These are phyloP conservation scores for Pelargonium australe DNA, from an alignment of 441 rosid species.

Conservation along the genomic window DNA sequence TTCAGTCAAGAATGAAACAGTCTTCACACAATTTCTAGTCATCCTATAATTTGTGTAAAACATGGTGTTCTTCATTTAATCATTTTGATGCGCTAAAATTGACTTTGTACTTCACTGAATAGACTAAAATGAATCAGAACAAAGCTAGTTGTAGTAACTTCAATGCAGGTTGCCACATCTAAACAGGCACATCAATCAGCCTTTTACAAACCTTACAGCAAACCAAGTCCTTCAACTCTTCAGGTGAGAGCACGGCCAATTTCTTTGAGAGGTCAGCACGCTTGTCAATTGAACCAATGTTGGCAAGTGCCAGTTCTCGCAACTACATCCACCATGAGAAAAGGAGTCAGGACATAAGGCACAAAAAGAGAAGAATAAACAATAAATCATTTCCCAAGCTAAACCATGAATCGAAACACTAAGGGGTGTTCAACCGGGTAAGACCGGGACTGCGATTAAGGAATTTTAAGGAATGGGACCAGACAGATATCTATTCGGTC, in stretches of 20 bases:
- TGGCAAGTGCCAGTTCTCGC: conserved; percentile 79
- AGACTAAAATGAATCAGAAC: background rate
- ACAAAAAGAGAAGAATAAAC: conserved; percentile 3
- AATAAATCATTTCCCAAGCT: conserved; percentile 14
- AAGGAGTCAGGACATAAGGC: conserved; percentile 11
- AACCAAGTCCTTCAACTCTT: conserved; percentile 85
- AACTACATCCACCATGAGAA: conserved; percentile 43
- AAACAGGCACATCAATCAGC: conserved; percentile 8
- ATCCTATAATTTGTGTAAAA: background rate
- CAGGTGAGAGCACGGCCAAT: conserved; percentile 65
- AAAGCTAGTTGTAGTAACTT: background rate
- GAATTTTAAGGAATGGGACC: too few relatives aligned
- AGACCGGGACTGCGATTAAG: too few relatives aligned
- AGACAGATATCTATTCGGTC: too few relatives aligned
- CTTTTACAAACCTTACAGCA: conserved; percentile 69
- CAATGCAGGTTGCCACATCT: background rate
- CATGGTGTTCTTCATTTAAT: background rate
- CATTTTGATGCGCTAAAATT: background rate
- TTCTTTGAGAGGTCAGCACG: conserved; percentile 86
- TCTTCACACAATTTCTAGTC: background rate
- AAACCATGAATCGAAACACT: background rate
- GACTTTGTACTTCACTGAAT: background rate
- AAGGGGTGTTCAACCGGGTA: too few relatives aligned
- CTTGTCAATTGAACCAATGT: conserved; percentile 79
- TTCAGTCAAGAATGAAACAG: background rate